Percentiles rank a stretch among this genome's conserved stretches.
Conservation (phyloP, 1,139 yeast genomes). For the Pneumocystis murina region DNA sequence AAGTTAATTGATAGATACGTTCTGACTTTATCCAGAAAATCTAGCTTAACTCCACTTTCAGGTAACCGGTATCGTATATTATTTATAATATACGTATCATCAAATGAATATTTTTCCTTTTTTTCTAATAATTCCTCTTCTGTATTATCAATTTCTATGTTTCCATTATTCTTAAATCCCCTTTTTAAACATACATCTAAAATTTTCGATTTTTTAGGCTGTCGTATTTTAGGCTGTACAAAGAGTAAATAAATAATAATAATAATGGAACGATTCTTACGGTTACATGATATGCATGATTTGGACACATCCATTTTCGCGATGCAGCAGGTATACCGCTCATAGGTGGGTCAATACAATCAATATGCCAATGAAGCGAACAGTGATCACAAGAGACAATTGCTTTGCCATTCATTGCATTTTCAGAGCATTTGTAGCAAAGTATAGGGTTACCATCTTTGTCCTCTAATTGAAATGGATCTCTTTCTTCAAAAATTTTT, state of each 20-base stretch:
- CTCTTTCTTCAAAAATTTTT: constrained; percentile 34
- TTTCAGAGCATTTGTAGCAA: constrained; percentile 63
- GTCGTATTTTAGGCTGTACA: constrained; percentile 23
- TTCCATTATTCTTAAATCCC: constrained; percentile 51
- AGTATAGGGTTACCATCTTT: constrained; percentile 47
- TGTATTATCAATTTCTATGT: constrained; percentile 42
- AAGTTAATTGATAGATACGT: background rate
- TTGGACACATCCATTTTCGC: constrained; percentile 85
- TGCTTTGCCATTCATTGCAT: constrained; percentile 42
- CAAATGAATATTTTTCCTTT: constrained; percentile 4
- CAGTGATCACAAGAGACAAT: constrained; percentile 78
- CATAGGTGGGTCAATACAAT: constrained; percentile 68
- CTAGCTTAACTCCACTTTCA: constrained; percentile 58
- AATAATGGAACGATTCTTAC: constrained; percentile 23
- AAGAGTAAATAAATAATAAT: background rate
- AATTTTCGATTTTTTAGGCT: constrained; percentile 40
- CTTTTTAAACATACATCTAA: constrained; percentile 44
- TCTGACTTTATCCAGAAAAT: constrained; percentile 45
- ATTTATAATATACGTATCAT: constrained; percentile 23
- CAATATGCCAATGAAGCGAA: constrained; percentile 78
- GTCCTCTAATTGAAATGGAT: constrained; percentile 51
- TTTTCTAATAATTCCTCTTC: constrained; percentile 17
- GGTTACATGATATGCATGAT: constrained; percentile 52
- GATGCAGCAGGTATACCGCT: constrained; percentile 64
- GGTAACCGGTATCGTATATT: constrained; percentile 50